A percentile compares a stretch with the other conserved stretches of the same genome.
Conservation (phyloP, 331 rosid genomes). For the Saraca asoca region DNA sequence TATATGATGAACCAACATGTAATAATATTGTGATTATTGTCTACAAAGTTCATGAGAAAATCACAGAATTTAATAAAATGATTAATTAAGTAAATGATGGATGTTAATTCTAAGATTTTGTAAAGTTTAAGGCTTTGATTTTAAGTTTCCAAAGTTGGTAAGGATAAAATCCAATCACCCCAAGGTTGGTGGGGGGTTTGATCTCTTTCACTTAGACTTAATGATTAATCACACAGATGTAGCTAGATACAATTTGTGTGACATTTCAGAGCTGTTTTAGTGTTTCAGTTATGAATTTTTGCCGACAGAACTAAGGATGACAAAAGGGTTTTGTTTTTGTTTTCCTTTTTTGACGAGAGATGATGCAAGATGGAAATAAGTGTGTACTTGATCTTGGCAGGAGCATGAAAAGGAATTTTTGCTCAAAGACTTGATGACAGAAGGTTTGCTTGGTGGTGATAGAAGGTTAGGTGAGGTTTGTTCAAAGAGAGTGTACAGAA, state of each 20-base stretch:
- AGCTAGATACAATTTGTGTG: slow-evolving; percentile 10
- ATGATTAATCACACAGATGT: slow-evolving; percentile 23
- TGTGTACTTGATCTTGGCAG: slow-evolving; percentile 43
- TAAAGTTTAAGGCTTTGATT: too few relatives aligned
- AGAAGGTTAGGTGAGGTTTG: slow-evolving; percentile 87
- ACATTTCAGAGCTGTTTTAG: slow-evolving; percentile 17
- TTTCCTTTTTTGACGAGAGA: slow-evolving; percentile 10
- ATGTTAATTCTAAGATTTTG: too few relatives aligned
- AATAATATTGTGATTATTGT: too few relatives aligned
- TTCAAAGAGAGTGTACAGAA: slow-evolving; percentile 85
- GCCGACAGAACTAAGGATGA: slow-evolving; percentile 5
- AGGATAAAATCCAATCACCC: too few relatives aligned
- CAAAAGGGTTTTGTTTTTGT: neutral
- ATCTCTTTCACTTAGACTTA: slow-evolving; percentile 27
- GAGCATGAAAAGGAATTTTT: slow-evolving; percentile 82
- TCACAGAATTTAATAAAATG: too few relatives aligned
- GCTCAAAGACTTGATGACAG: slow-evolving; percentile 70
- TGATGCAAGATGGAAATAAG: slow-evolving; percentile 14
- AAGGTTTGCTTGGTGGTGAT: slow-evolving; percentile 71
- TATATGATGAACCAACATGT: too few relatives aligned
- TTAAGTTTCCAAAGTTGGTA: too few relatives aligned
- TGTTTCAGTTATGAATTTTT: neutral
- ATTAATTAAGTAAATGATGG: too few relatives aligned
- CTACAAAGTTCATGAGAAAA: too few relatives aligned
- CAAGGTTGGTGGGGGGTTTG: too few relatives aligned